phyloP scores from a whole-genome alignment of 352 stramenopile species.

The Globisporangium alternatum region DNA sequence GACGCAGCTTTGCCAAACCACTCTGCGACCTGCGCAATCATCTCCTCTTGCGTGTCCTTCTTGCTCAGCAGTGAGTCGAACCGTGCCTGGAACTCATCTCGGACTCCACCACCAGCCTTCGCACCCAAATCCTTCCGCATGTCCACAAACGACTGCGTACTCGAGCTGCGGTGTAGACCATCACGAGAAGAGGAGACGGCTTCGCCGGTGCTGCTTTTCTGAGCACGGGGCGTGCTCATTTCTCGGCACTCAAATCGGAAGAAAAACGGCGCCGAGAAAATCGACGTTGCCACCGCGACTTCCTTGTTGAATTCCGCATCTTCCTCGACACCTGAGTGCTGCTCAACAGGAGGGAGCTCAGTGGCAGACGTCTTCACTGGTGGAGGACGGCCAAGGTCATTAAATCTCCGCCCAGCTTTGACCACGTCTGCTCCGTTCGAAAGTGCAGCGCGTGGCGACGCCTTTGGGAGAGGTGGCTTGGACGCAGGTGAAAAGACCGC shows the following conservation, averaged over 20 bases:
- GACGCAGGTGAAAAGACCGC: slow-evolving; percentile 15
- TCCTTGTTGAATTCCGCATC: slow-evolving; percentile 85
- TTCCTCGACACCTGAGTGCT: slow-evolving; percentile 50
- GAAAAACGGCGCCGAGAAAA: slow-evolving; percentile 83
- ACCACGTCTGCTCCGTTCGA: background rate
- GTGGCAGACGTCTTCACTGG: slow-evolving; percentile 25
- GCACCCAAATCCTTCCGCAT: slow-evolving; percentile 20
- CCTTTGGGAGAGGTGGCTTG: slow-evolving; percentile 17
- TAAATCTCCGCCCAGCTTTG: slow-evolving; percentile 12
- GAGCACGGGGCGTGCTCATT: slow-evolving; percentile 28
- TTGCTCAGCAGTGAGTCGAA: slow-evolving; percentile 35
- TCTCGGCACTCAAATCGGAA: slow-evolving; percentile 81
- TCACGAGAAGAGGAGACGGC: slow-evolving; percentile 5
- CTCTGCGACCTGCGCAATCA: slow-evolving; percentile 53
- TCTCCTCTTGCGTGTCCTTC: slow-evolving; percentile 15
- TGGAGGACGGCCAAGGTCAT: slow-evolving; percentile 19
- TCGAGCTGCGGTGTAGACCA: slow-evolving; percentile 34
- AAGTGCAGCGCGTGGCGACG: slow-evolving; percentile 1
- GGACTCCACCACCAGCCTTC: slow-evolving; percentile 19
- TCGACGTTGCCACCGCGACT: slow-evolving; percentile 76
- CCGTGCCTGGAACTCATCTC: slow-evolving; percentile 34
- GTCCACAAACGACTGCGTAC: slow-evolving; percentile 51
- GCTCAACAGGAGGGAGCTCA: slow-evolving; percentile 25
- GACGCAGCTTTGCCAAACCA: slow-evolving; percentile 37
- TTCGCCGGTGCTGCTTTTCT: background rate